phyloP scores from a whole-genome alignment of 2,329 filamentous ascomycete species.

The Aspergillus texensis region DNA sequence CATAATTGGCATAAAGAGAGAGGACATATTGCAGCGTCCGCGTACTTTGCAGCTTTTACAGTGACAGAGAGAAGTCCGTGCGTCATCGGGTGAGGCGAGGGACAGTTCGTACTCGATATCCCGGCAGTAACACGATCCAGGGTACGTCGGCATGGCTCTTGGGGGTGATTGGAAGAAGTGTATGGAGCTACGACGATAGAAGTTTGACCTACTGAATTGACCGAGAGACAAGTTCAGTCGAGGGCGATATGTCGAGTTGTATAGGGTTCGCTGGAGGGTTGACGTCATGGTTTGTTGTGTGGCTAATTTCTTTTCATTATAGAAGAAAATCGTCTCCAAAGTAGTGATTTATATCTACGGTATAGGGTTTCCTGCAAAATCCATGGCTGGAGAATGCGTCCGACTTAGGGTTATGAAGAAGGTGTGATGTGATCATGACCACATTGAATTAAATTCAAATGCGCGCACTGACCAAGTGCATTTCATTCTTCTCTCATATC shows the following conservation, averaged over 20 bases:
- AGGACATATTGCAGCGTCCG: not conserved
- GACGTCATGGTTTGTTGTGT: not conserved
- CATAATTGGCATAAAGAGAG: too few species aligned
- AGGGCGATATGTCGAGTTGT: not conserved
- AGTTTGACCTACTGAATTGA: not conserved
- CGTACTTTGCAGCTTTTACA: constrained; percentile 55
- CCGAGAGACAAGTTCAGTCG: not conserved
- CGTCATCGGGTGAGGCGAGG: constrained; percentile 49
- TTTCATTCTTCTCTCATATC: not conserved
- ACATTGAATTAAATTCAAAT: not conserved
- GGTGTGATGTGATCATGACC: not conserved
- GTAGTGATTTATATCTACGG: not conserved
- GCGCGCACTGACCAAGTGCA: not conserved
- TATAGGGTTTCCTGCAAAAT: not conserved
- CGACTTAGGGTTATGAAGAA: not conserved
- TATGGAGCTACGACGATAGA: not conserved
- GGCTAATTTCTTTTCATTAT: not conserved
- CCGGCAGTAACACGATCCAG: constrained; percentile 53
- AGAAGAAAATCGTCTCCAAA: not conserved
- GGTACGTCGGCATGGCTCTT: constrained; percentile 32
- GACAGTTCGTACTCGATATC: constrained; percentile 51
- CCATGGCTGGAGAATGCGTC: not conserved
- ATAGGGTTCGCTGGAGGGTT: not conserved
- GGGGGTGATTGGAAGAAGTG: not conserved
- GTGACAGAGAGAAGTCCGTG: constrained; percentile 56